Percentiles rank a stretch among this genome's conserved stretches.
phyloP scores from a whole-genome alignment of 352 stramenopile species.

The Phytophthora pluvialis region DNA sequence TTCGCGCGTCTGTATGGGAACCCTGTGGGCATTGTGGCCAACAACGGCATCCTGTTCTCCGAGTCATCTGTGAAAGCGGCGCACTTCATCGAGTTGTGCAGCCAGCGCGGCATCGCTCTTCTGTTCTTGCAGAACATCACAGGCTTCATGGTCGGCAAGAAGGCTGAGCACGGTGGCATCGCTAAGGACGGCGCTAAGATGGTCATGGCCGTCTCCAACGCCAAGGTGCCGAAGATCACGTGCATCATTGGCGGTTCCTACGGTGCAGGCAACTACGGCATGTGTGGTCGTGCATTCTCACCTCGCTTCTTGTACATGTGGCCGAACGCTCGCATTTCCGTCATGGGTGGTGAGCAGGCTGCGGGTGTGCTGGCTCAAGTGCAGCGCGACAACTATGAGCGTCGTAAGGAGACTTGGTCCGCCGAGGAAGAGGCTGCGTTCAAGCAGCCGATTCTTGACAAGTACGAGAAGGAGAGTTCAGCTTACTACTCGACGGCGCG shows the following conservation, averaged over 20 bases:
- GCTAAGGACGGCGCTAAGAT: slow-evolving; percentile 97
- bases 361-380: slow-evolving; percentile 96
- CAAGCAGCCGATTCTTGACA: slow-evolving; percentile 95
- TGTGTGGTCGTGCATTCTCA: slow-evolving; percentile 97
- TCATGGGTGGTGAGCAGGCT: slow-evolving; percentile 98
- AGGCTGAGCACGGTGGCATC: slow-evolving; percentile 97
- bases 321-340: slow-evolving; percentile 96
- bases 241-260: slow-evolving; percentile 97
- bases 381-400: slow-evolving; percentile 89
- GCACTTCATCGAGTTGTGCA: slow-evolving; percentile 99
- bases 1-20: slow-evolving; percentile 97
- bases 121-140: slow-evolving; percentile 99
- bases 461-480: slow-evolving; percentile 95
- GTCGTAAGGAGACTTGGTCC: slow-evolving; percentile 68
- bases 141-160: slow-evolving; percentile 97
- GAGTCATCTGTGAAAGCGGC: slow-evolving; percentile 94
- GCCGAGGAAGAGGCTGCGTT: slow-evolving; percentile 91
- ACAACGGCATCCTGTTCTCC: slow-evolving; percentile 98
- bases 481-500: slow-evolving; percentile 96
- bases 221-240: slow-evolving; percentile 97
- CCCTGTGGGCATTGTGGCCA: slow-evolving; percentile 97
- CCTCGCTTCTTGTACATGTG: slow-evolving; percentile 99
- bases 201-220: slow-evolving; percentile 94
- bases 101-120: slow-evolving; percentile 95
- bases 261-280: slow-evolving; percentile 97